Evolutionary conservation across 208 protist species (phyloP), one percentile per base, ranked within the genome.

Genomic region (Entamoeba moshkovskii): DNA sequence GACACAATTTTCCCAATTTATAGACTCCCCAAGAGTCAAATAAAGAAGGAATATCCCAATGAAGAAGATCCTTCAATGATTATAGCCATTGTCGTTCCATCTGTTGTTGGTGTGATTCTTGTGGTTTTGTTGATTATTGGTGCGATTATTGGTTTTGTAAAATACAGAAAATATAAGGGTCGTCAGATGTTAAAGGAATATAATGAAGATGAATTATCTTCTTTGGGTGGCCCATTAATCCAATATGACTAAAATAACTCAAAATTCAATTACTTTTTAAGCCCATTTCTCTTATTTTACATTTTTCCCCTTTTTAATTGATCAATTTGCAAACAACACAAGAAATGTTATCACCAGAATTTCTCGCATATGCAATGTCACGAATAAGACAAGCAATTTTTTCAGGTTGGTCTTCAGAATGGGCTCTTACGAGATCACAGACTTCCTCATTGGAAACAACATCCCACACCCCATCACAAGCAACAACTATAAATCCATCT

Each of bases 381-480:
- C 59, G 11, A n/a, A 73, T 73, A 73, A n/a, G 29, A 73, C 59
- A 8, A n/a, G 59, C 59, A 73, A 38, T 73, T 73, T 38, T 73
- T 73, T 73, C 22, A 4, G 59, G 6, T 25, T 6, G 16, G 6
- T 93, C 92, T 93, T 66, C 29, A 92, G 13, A 25, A 22, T 16
- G 13, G 8, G 45, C 46, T 66, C 48, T 93, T n/a, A 13, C 8
- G 22, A 93, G 4, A 66, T 93, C 92, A 38, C 16, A 13, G 5
- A 93, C 92, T 33, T 93, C 22, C 0, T 29, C 22, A 93, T 93
- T 93, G 8, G 92, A 93, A 8, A 93, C 6, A 8, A 93, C 92
- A 44, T 93, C 92, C 92, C 92, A 93, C 22, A 93, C 92, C 6
- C 92, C 92, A 44, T 93, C 92, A 44, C 92, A 93, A 11, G 16